These are phyloP conservation scores for Pseudophaeomoniella oleicola DNA, from an alignment of 2,329 filamentous ascomycete species.

Conservation along the genomic window DNA sequence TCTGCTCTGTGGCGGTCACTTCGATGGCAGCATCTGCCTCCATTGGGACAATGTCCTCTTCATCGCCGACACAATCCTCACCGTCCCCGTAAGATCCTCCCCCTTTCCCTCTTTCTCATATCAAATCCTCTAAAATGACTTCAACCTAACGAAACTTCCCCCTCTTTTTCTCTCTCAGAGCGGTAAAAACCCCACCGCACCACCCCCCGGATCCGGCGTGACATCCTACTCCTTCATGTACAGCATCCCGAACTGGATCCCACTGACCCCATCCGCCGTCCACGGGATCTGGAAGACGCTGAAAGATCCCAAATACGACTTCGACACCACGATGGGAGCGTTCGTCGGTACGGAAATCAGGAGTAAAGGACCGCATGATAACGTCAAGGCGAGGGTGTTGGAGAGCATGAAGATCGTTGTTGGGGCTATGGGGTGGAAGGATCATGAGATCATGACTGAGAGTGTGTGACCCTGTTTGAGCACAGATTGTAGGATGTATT, in stretches of 20 bases:
- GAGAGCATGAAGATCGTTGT: conserved; percentile 67
- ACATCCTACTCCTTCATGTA: conserved; percentile 7
- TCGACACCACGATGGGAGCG: conserved; percentile 42
- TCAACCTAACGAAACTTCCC: no score
- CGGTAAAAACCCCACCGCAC: conserved; percentile 5
- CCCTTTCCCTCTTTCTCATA: conserved; percentile 42
- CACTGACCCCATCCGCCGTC: conserved; percentile 49
- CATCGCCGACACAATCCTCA: conserved; percentile 63
- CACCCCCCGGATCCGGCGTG: background rate
- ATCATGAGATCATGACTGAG: conserved; percentile 15
- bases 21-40: conserved; percentile 57
- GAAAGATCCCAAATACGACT: conserved; percentile 46
- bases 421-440: conserved; percentile 21
- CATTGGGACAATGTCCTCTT: conserved; percentile 42
- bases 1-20: conserved; percentile 65
- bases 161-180: conserved; percentile 5
- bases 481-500: no score
- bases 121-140: no score
- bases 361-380: conserved; percentile 44
- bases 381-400: conserved; percentile 50
- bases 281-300: conserved; percentile 56
- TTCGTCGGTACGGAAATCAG: conserved; percentile 23
- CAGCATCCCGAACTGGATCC: conserved; percentile 35
- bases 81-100: conserved; percentile 36
- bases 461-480: no score